A percentile compares a stretch with the other conserved stretches of the same genome.
phyloP scores from a whole-genome alignment of 352 stramenopile genomes.

The Globisporangium megalacanthum region DNA sequence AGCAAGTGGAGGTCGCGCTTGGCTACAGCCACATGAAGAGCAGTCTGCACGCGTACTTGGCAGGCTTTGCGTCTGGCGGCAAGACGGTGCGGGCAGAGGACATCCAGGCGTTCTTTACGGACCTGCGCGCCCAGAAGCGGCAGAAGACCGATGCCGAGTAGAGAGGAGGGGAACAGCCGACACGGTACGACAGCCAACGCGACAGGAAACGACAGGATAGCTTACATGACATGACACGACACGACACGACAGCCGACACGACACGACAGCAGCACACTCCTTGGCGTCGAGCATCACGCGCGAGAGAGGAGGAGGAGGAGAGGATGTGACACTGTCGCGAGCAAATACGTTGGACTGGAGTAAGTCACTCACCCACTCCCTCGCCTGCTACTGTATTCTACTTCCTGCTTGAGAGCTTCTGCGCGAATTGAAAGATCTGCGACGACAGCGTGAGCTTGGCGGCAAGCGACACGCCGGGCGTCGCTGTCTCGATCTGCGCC shows the following conservation, averaged over 20 bases:
- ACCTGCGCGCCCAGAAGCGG: conserved; percentile 43
- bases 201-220: too few species aligned
- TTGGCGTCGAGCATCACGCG: too few species aligned
- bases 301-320: too few species aligned
- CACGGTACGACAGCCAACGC: too few species aligned
- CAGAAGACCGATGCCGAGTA: conserved; percentile 30
- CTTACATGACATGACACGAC: too few species aligned
- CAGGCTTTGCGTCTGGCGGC: conserved; percentile 43
- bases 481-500: conserved; percentile 77
- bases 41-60: conserved; percentile 59
- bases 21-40: conserved; percentile 72
- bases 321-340: too few species aligned
- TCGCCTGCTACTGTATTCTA: not conserved
- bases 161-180: not conserved
- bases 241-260: too few species aligned
- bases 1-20: conserved; percentile 71
- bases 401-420: conserved; percentile 48
- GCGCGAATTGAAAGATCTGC: conserved; percentile 44
- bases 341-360: too few species aligned
- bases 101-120: conserved; percentile 66
- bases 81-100: conserved; percentile 71
- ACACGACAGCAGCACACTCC: too few species aligned
- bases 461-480: conserved; percentile 50
- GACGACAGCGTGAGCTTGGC: conserved; percentile 34
- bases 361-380: too few species aligned